phyloP scores from a whole-genome alignment of 306 rosid genomes.

The Cicer chorassanicum region DNA sequence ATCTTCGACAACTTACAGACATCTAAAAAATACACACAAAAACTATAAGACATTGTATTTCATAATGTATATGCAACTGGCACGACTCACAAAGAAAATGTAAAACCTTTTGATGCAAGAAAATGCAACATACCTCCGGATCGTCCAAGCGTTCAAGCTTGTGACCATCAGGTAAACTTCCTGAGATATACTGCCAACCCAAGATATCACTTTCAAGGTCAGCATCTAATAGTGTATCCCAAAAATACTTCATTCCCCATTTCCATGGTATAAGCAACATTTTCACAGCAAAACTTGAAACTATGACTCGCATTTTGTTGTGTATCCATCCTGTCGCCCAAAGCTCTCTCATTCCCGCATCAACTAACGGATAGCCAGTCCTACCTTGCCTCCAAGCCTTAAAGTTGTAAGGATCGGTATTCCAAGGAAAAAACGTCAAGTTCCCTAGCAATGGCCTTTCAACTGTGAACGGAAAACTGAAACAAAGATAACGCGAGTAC shows the following conservation, averaged over 20 bases:
- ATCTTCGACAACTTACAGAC: too few species aligned
- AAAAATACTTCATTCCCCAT: constrained; percentile 99
- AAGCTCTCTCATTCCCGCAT: constrained; percentile 98
- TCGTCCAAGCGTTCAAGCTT: constrained; percentile 9
- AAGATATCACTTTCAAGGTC: constrained; percentile 96
- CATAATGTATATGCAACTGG: too few species aligned
- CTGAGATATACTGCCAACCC: constrained; percentile 98
- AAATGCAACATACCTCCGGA: not conserved
- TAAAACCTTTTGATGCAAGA: not conserved
- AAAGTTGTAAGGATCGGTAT: constrained; percentile 62
- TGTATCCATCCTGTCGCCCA: constrained; percentile 99
- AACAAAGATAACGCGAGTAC: constrained; percentile 89
- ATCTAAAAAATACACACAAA: too few species aligned
- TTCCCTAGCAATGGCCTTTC: constrained; percentile 93
- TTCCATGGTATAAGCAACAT: constrained; percentile 98
- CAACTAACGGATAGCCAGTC: constrained; percentile 95
- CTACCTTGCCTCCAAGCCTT: constrained; percentile 99
- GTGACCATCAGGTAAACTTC: constrained; percentile 82
- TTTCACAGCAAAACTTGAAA: constrained; percentile 93
- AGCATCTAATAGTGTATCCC: constrained; percentile 98
- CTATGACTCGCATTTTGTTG: constrained; percentile 91
- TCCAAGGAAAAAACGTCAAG: constrained; percentile 87
- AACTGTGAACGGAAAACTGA: constrained; percentile 82
- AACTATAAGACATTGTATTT: too few species aligned
- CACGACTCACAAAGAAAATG: not conserved